These are phyloP conservation scores for Erysimum cheiri DNA, from an alignment of 441 rosid genomes.

Conservation along the genomic window DNA sequence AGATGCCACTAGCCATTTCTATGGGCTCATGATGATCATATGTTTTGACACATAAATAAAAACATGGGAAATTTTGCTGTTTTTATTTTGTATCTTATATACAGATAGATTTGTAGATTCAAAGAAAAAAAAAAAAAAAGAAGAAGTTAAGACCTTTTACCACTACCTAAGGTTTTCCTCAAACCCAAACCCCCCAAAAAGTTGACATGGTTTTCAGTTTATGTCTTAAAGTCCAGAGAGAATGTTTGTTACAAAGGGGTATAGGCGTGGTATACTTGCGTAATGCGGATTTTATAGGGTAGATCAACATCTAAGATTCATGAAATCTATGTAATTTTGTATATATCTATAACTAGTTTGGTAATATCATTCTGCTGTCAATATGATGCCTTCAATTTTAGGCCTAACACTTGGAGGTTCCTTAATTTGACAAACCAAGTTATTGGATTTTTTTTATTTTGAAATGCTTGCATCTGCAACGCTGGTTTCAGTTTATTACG, in stretches of 20 bases:
- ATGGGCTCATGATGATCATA: conserved; percentile 44
- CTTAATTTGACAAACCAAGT: conserved; percentile 15
- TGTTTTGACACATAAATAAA: conserved; percentile 17
- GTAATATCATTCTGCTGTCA: conserved; percentile 5
- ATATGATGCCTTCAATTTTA: conserved; percentile 11
- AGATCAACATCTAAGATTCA: conserved; percentile 31
- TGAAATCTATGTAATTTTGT: conserved; percentile 28
- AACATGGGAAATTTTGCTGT: conserved; percentile 22
- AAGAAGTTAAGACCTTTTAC: conserved; percentile 22
- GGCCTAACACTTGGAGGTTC: conserved; percentile 9
- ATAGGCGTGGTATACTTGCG: no score
- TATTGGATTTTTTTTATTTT: conserved; percentile 20
- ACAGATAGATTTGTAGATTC: conserved; percentile 44
- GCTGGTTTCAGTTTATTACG: background rate
- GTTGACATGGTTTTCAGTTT: conserved; percentile 1
- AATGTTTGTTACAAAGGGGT: no score
- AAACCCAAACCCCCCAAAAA: conserved; percentile 9
- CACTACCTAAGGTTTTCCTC: conserved; percentile 27
- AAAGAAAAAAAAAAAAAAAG: background rate
- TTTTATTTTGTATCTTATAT: conserved; percentile 32
- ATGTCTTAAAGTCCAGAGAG: conserved; percentile 6
- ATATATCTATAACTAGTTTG: conserved; percentile 28
- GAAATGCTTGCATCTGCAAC: conserved; percentile 8
- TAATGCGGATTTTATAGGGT: conserved; percentile 23
- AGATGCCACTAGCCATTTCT: conserved; percentile 50